A percentile compares a stretch with the other conserved stretches of the same genome.
Conservation (phyloP, 2,329 filamentous ascomycete species). For the Xylariaceae sp. region DNA sequence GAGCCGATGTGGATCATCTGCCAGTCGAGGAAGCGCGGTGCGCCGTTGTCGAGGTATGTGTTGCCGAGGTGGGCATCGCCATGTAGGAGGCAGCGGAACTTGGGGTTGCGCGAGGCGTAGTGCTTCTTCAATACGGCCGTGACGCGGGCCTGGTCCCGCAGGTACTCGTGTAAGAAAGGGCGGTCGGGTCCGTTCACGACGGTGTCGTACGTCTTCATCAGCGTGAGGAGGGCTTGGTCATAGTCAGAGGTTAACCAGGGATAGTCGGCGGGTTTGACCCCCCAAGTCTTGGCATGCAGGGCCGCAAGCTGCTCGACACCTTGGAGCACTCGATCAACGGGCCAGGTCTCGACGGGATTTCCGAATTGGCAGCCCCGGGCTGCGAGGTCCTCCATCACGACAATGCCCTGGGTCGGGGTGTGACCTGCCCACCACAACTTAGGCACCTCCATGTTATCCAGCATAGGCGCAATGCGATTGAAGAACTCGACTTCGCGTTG, state of each 20-base stretch:
- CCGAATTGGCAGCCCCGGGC: slow-evolving; percentile 24
- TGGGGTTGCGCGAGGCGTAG: slow-evolving; percentile 30
- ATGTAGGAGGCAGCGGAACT: slow-evolving; percentile 33
- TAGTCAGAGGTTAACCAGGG: slow-evolving; percentile 32
- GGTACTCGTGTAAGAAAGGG: slow-evolving; percentile 26
- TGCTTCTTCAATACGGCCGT: slow-evolving; percentile 32
- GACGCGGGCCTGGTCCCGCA: slow-evolving; percentile 29
- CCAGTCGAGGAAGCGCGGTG: slow-evolving; percentile 35
- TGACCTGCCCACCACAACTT: slow-evolving; percentile 25
- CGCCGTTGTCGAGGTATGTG: slow-evolving; percentile 30
- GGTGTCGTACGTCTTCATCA: slow-evolving; percentile 27
- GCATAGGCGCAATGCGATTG: slow-evolving; percentile 24
- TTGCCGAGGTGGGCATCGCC: slow-evolving; percentile 36
- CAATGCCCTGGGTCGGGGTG: slow-evolving; percentile 25
- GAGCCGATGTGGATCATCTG: slow-evolving; percentile 34
- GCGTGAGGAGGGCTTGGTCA: slow-evolving; percentile 27
- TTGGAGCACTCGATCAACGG: slow-evolving; percentile 20
- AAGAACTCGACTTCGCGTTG: slow-evolving; percentile 29
- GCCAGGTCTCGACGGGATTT: slow-evolving; percentile 21
- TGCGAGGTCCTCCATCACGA: slow-evolving; percentile 28
- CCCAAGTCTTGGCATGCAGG: slow-evolving; percentile 32
- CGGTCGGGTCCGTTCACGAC: slow-evolving; percentile 26
- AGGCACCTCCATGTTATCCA: slow-evolving; percentile 23
- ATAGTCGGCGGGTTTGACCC: slow-evolving; percentile 25
- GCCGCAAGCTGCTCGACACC: slow-evolving; percentile 35